Evolutionary conservation across 2,329 filamentous ascomycete species (phyloP), one percentile per base, ranked within the genome.

Genomic region (Claviceps africana): DNA sequence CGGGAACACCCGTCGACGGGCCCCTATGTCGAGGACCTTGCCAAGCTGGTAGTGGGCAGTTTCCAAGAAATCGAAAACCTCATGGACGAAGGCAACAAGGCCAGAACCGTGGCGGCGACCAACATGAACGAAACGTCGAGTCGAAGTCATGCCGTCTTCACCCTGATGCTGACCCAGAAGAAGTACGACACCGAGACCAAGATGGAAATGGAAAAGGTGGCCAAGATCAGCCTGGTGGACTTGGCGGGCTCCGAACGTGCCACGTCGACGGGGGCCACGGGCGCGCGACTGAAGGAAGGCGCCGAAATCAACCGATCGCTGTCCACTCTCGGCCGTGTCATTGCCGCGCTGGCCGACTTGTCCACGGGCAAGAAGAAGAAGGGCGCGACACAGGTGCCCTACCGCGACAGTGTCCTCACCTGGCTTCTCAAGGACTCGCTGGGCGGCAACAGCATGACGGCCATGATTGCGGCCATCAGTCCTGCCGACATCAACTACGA

Each of bases 71-170:
- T 98, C 59, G 93, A 98, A 64, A 84, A 96, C 64, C 72, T 98
- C 61, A 98, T 98, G 93, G 93, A 98, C 65, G 91, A 97, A 70
- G 93, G 93, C 62, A 98, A 98, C 75, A 98, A 98, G 71, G 93
- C 93, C 35, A 80, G 93, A 74, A 98, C 93, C 0, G 93, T 98
- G 40, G 93, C 93, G 3, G 93, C 93, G 8, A 98, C 93, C 40
- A 98, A 97, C 77, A 98, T 98, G 93, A 98, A 98, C 75, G 93
- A 97, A 70, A 98, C 94, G 0, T 96, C 89, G 55, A 95, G 89
- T 78, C 85, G 93, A 74, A 97, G 91, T 65, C 93, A 98, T 68
- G 93, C 93, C 42, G 94, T 98, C 50, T 98, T 98, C 66, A 98
- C 94, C 21, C 75, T 98, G 51, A 97, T 91, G 63, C 74, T 98